Conservation (phyloP, 2,329 filamentous ascomycete genomes). For the Mollisia scopiformis region DNA sequence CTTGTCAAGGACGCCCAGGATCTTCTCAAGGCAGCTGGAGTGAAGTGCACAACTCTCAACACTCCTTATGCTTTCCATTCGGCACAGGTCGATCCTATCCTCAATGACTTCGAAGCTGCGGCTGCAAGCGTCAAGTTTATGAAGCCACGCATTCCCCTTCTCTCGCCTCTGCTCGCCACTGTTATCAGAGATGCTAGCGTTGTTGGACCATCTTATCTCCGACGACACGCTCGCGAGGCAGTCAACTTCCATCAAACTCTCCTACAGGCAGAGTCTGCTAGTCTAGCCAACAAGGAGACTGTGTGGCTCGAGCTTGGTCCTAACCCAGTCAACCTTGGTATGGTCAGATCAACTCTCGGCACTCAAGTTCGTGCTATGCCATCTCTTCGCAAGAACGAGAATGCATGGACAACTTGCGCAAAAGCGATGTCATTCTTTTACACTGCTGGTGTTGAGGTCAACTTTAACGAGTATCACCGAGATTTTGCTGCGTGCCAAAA, state of each 20-base stretch:
- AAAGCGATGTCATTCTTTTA: slow-evolving; percentile 61
- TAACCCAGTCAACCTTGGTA: slow-evolving; percentile 67
- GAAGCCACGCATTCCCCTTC: slow-evolving; percentile 57
- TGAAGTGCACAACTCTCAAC: slow-evolving; percentile 51
- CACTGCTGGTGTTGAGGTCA: slow-evolving; percentile 60
- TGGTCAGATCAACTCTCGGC: slow-evolving; percentile 67
- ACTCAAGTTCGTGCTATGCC: slow-evolving; percentile 55
- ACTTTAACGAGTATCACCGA: slow-evolving; percentile 72
- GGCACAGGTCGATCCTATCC: slow-evolving; percentile 49
- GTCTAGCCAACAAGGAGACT: slow-evolving; percentile 63
- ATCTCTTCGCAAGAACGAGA: slow-evolving; percentile 63
- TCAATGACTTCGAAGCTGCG: slow-evolving; percentile 53
- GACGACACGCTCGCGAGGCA: slow-evolving; percentile 64
- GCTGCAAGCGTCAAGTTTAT: slow-evolving; percentile 57
- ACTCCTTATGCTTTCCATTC: slow-evolving; percentile 68
- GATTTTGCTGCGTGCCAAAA: slow-evolving; percentile 59
- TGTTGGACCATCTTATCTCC: slow-evolving; percentile 64
- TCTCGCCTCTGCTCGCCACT: slow-evolving; percentile 67
- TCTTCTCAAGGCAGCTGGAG: slow-evolving; percentile 49
- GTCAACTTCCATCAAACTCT: slow-evolving; percentile 70
- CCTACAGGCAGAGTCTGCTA: slow-evolving; percentile 56
- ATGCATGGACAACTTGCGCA: slow-evolving; percentile 65
- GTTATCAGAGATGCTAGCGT: slow-evolving; percentile 58
- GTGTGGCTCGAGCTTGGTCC: slow-evolving; percentile 75
- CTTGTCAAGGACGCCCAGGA: slow-evolving; percentile 52